These are phyloP conservation scores for Microthlaspi erraticum DNA, from an alignment of 345 rosid genomes.

Conservation along the genomic window DNA sequence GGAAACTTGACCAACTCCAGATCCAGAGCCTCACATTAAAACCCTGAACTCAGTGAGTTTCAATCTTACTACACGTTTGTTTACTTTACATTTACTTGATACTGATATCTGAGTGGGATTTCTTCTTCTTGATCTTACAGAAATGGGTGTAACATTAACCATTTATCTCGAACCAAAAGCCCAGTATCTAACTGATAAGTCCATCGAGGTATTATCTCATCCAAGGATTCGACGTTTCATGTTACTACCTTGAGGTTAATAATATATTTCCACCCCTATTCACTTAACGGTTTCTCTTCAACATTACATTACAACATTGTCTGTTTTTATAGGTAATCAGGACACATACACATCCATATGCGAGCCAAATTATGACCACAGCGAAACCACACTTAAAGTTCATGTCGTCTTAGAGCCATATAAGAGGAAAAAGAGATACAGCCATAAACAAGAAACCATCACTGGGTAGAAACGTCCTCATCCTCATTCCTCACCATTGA, in stretches of 20 bases:
- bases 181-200: constrained; percentile 44
- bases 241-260: constrained; percentile 51
- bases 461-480: constrained; percentile 38
- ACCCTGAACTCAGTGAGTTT: constrained; percentile 46
- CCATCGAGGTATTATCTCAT: constrained; percentile 45
- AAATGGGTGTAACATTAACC: constrained; percentile 44
- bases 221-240: constrained; percentile 34
- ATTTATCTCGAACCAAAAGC: constrained; percentile 44
- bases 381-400: constrained; percentile 46
- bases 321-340: constrained; percentile 43
- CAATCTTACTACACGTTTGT: constrained; percentile 4
- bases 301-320: not conserved
- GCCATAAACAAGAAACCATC: constrained; percentile 31
- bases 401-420: constrained; percentile 49
- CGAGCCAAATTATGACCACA: constrained; percentile 37
- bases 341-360: constrained; percentile 46
- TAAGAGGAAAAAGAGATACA: constrained; percentile 36
- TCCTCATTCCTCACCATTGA: constrained; percentile 14
- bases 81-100: constrained; percentile 11
- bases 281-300: not conserved
- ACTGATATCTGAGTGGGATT: constrained; percentile 10
- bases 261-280: not conserved
- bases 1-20: constrained; percentile 40
- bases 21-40: constrained; percentile 45
- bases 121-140: constrained; percentile 36